phyloP scores from a whole-genome alignment of 208 protist genomes.

The Zelonia costaricensis region DNA sequence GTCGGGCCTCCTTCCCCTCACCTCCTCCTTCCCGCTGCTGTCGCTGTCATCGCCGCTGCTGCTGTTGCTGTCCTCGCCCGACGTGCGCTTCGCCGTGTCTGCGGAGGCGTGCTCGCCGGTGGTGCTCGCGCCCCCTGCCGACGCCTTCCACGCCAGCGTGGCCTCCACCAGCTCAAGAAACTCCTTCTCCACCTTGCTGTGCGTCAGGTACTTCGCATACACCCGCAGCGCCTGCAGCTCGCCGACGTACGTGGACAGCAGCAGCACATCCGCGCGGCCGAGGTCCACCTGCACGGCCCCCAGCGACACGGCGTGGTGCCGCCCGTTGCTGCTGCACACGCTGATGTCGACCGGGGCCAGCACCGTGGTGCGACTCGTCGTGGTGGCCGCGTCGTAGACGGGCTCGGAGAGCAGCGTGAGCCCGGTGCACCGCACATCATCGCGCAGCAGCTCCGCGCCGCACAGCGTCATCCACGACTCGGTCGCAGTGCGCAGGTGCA shows the following conservation, averaged over 20 bases:
- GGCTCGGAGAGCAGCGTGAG: constrained; percentile 29
- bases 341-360: constrained; percentile 36
- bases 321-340: constrained; percentile 33
- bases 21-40: background rate
- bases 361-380: constrained; percentile 43
- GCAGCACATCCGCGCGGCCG: constrained; percentile 35
- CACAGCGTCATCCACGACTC: constrained; percentile 16
- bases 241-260: constrained; percentile 29
- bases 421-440: constrained; percentile 25
- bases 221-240: constrained; percentile 24
- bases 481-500: constrained; percentile 19
- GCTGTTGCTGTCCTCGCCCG: background rate
- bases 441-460: constrained; percentile 14
- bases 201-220: constrained; percentile 29
- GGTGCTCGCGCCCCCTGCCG: constrained; percentile 8
- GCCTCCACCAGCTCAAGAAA: constrained; percentile 33
- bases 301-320: constrained; percentile 42
- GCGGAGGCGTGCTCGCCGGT: background rate
- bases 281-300: constrained; percentile 39
- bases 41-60: background rate
- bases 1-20: background rate
- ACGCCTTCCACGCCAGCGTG: constrained; percentile 34
- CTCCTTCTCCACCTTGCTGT: constrained; percentile 33
- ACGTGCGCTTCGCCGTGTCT: background rate
- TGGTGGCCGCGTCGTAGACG: constrained; percentile 28